phyloP scores from a whole-genome alignment of 2,329 filamentous ascomycete genomes.

The Beauveria varroae region DNA sequence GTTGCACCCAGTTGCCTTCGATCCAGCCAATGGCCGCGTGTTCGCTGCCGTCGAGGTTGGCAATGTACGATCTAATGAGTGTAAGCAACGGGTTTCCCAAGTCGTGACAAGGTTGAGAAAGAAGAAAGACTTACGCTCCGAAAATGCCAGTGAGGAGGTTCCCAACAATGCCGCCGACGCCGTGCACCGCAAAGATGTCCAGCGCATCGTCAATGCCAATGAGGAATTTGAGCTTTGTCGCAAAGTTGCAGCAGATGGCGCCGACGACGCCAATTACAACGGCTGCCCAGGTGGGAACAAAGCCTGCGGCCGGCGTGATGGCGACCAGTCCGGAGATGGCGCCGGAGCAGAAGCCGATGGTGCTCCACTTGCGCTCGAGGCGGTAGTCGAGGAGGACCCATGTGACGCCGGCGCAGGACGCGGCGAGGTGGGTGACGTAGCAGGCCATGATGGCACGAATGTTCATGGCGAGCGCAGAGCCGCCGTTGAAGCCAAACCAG shows the following conservation, averaged over 20 bases:
- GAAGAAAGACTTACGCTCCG: slow-evolving; percentile 46
- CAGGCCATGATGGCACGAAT: slow-evolving; percentile 84
- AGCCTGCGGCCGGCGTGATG: slow-evolving; percentile 78
- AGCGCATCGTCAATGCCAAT: slow-evolving; percentile 79
- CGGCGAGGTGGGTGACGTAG: slow-evolving; percentile 80
- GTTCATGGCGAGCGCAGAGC: slow-evolving; percentile 72
- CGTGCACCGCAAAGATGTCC: slow-evolving; percentile 88
- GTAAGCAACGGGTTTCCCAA: slow-evolving; percentile 12
- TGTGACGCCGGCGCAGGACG: slow-evolving; percentile 70
- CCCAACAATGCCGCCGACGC: slow-evolving; percentile 72
- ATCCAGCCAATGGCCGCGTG: slow-evolving; percentile 58
- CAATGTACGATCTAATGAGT: slow-evolving; percentile 53
- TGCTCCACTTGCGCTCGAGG: slow-evolving; percentile 88
- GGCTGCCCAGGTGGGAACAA: slow-evolving; percentile 59
- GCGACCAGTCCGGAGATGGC: slow-evolving; percentile 81
- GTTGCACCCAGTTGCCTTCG: slow-evolving; percentile 61
- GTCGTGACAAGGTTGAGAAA: neutral
- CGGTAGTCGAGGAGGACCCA: slow-evolving; percentile 85
- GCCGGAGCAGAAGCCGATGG: slow-evolving; percentile 88
- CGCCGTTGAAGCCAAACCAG: slow-evolving; percentile 96
- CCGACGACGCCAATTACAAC: slow-evolving; percentile 51
- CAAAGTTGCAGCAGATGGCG: slow-evolving; percentile 70
- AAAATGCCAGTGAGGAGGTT: slow-evolving; percentile 74
- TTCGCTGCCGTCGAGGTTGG: slow-evolving; percentile 61
- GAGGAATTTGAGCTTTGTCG: slow-evolving; percentile 71